Base-by-base conservation (phyloP, 129 eudicot genomes). In the Tagetes erecta region DNA sequence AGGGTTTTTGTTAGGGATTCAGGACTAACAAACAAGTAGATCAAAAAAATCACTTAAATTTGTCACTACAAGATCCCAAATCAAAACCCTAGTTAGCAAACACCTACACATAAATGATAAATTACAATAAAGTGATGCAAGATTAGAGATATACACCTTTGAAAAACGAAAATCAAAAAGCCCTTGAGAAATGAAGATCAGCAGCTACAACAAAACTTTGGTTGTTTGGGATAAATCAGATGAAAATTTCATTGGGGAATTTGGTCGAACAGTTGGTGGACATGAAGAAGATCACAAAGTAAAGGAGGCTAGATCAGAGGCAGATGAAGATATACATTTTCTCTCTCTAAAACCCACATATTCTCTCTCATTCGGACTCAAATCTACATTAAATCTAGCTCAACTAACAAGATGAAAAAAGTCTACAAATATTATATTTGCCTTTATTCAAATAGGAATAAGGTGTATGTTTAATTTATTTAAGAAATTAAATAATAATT, bases 311-410 rank as follows among this genome's bases (percentile, higher is more conserved):
- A 71, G 87, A 82, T 75, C 85, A 67, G 86, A 76, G 65, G 31
- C 62, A 72, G 64, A 70, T 2, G 78, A 57, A 57, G 65, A 70
- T 68, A 78, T 73, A 72, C 60, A 78, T 77, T 67, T 56, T 77
- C 57, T 80, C 66, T 79, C 81, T 80, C 67, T 57, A 27, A 3
- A n/a, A 13, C 59, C 33, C 75, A 64, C 66, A 64, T 50, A 75
- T 50, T 78, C 49, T 44, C 80, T 79, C 76, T 71, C 80, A 47
- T 69, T 82, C 85, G 84, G 84, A 80, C 84, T 76, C 75, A 41
- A 80, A 68, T 64, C 68, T 62, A 77, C 85, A 79, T 83, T 78
- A 82, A 89, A 84, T 89, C 81, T 76, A 82, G 87, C 78, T 86
- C 85, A 83, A 81, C 85, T 64, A 85, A 85, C 80, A 76, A 63